Percentiles rank a stretch among this genome's conserved stretches.
phyloP scores from a whole-genome alignment of 176 grass and related monocot species.

The Avena insularis region DNA sequence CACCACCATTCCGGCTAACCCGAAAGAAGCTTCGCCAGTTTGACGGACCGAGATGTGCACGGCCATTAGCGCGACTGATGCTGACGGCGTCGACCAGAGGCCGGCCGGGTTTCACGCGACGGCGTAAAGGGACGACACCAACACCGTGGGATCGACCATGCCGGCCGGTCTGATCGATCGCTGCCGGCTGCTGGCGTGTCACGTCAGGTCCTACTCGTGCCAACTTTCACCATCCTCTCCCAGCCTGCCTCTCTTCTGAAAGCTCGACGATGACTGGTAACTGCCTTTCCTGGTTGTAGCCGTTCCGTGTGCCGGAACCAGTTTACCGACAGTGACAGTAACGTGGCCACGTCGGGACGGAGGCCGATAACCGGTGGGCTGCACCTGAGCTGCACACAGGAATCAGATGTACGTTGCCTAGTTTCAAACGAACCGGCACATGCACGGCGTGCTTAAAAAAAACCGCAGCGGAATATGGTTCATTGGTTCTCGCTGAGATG shows the following conservation, averaged over 20 bases:
- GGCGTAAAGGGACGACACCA: neutral
- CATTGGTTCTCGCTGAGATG: neutral
- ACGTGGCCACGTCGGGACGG: too few relatives aligned
- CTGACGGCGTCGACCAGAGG: neutral
- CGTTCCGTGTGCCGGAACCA: neutral
- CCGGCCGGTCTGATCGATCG: too few relatives aligned
- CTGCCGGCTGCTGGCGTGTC: neutral
- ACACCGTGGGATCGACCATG: too few relatives aligned
- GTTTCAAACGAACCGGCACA: neutral
- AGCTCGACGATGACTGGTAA: neutral
- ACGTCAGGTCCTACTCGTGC: conserved; percentile 3
- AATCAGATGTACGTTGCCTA: neutral
- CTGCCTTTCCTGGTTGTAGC: too few relatives aligned
- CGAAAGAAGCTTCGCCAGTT: too few relatives aligned
- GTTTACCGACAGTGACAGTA: neutral
- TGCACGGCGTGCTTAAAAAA: neutral
- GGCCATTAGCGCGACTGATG: neutral
- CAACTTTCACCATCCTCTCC: neutral
- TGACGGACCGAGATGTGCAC: neutral
- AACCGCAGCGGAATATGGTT: neutral
- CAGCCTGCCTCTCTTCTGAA: neutral
- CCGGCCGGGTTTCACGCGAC: neutral
- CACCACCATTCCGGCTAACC: too few relatives aligned
- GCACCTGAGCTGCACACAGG: neutral
- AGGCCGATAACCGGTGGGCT: neutral